These are phyloP conservation scores for Populus hybrid DNA, from an alignment of 441 rosid genomes.

Conservation along the genomic window DNA sequence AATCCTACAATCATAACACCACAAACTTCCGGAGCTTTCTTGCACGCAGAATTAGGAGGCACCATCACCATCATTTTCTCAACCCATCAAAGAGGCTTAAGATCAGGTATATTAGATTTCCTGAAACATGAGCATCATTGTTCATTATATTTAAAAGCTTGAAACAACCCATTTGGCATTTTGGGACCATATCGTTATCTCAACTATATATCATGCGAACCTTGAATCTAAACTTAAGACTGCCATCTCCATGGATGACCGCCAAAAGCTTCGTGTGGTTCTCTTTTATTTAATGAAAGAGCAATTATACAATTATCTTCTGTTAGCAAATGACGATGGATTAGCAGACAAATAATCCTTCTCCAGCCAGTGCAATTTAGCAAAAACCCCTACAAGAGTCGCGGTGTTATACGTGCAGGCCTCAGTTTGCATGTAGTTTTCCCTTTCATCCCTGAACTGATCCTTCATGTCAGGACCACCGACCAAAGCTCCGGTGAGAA, in stretches of 20 bases:
- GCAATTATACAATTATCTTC: not conserved
- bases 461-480: conserved; percentile 78
- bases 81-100: too few relatives aligned
- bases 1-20: too few relatives aligned
- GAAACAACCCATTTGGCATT: too few relatives aligned
- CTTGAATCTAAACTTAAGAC: not conserved
- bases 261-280: not conserved
- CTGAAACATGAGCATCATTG: too few relatives aligned
- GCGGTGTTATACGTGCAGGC: conserved; percentile 93
- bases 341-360: not conserved
- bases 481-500: conserved; percentile 72
- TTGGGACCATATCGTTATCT: too few relatives aligned
- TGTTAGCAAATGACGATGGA: not conserved
- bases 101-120: too few relatives aligned
- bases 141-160: too few relatives aligned
- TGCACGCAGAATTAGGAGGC: too few relatives aligned
- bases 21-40: too few relatives aligned
- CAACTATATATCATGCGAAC: too few relatives aligned
- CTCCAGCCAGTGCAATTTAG: conserved; percentile 34
- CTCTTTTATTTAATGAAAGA: not conserved
- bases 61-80: too few relatives aligned
- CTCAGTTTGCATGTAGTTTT: conserved; percentile 70
- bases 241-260: not conserved
- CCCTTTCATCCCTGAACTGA: conserved; percentile 58
- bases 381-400: conserved; percentile 75